These are phyloP conservation scores for Cyclotella cryptica DNA, from an alignment of 108 stramenopile genomes.

Conservation along the genomic window DNA sequence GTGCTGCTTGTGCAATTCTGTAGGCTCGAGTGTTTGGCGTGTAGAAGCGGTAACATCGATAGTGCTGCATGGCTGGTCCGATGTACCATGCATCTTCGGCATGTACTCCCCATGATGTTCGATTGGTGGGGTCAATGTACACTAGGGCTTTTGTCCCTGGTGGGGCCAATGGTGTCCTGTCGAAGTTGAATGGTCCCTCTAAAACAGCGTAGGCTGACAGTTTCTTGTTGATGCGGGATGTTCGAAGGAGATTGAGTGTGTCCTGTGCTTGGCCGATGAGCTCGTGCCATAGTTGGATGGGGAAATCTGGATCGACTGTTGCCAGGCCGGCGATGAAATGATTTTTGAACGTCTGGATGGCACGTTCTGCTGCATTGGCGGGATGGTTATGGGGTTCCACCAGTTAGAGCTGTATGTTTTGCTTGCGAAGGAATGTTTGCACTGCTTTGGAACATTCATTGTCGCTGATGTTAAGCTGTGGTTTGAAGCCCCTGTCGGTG, in stretches of 20 bases:
- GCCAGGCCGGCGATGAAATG: slow-evolving; percentile 19
- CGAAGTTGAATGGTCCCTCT: slow-evolving; percentile 19
- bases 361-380: slow-evolving; percentile 28
- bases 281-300: slow-evolving; percentile 37
- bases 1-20: too few species aligned
- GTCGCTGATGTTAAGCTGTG: slow-evolving; percentile 1
- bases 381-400: slow-evolving; percentile 12
- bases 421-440: not conserved
- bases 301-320: slow-evolving; percentile 40
- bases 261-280: slow-evolving; percentile 26
- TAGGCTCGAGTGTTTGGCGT: too few species aligned
- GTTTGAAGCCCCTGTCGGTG: not conserved
- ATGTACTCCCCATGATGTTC: slow-evolving; percentile 8
- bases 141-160: slow-evolving; percentile 9
- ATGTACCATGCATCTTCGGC: too few species aligned
- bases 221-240: slow-evolving; percentile 42
- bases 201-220: slow-evolving; percentile 43
- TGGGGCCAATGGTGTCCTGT: too few species aligned
- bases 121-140: slow-evolving; percentile 8
- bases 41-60: too few species aligned
- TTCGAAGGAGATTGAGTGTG: slow-evolving; percentile 48
- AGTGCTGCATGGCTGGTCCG: too few species aligned
- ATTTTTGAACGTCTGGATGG: slow-evolving; percentile 25
- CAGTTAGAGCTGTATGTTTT: slow-evolving; percentile 10
- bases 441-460: not conserved